Percentiles rank a stretch among this genome's conserved stretches.
phyloP scores from a whole-genome alignment of 225 moss, liverwort and hornwort genomes.

The Pseudisothecium myosuroides region DNA sequence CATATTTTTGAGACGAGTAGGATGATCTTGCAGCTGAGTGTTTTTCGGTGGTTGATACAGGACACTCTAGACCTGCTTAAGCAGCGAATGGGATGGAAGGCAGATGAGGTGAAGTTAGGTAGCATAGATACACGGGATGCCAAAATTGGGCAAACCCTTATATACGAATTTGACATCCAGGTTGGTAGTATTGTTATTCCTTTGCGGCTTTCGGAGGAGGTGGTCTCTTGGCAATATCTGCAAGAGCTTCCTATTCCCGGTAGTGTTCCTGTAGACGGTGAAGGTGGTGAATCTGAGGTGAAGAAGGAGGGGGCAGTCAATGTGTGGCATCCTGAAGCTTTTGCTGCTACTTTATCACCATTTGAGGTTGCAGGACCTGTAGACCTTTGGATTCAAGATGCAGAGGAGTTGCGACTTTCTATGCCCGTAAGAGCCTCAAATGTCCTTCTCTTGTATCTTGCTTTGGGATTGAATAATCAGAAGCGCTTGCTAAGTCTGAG shows the following conservation, averaged over 20 bases:
- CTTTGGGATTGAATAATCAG: not conserved
- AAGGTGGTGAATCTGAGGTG: not conserved
- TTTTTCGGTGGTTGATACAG: slow-evolving; percentile 21
- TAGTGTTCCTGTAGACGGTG: slow-evolving; percentile 2
- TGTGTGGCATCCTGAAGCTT: slow-evolving; percentile 53
- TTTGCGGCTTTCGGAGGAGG: slow-evolving; percentile 65
- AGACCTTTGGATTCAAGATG: slow-evolving; percentile 84
- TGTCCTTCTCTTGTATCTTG: not conserved
- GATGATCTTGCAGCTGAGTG: not conserved
- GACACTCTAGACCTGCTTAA: slow-evolving; percentile 53
- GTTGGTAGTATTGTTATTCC: slow-evolving; percentile 50
- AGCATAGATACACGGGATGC: slow-evolving; percentile 78
- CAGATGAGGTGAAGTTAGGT: slow-evolving; percentile 50
- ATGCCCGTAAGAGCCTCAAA: slow-evolving; percentile 57
- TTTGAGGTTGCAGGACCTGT: slow-evolving; percentile 84
- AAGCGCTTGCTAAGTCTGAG: not conserved
- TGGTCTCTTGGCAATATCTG: slow-evolving; percentile 62
- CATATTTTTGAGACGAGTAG: not conserved
- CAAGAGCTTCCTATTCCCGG: slow-evolving; percentile 38
- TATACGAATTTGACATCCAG: slow-evolving; percentile 81
- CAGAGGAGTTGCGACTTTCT: slow-evolving; percentile 71
- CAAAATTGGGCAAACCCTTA: slow-evolving; percentile 70
- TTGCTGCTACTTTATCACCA: slow-evolving; percentile 53
- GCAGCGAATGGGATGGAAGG: slow-evolving; percentile 53
- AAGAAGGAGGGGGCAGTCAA: slow-evolving; percentile 19